phyloP scores from a whole-genome alignment of 192 early-diverging fungal genomes.

The Gigaspora rosea region DNA sequence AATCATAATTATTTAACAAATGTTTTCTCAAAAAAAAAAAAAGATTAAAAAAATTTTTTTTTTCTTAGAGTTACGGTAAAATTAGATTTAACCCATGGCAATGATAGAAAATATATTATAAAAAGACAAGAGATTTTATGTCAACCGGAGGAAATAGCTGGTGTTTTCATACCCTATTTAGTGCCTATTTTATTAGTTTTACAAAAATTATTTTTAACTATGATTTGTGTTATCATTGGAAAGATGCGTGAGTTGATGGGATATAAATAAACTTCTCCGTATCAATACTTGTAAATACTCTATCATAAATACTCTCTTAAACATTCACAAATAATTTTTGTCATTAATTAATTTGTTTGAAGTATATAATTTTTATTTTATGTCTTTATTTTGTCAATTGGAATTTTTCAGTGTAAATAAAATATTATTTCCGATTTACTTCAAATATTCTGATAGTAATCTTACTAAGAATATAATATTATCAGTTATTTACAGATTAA shows the following conservation, averaged over 20 bases:
- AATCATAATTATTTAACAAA: not conserved
- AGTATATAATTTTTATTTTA: too few species aligned
- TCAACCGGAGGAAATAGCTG: not conserved
- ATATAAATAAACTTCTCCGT: not conserved
- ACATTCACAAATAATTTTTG: too few species aligned
- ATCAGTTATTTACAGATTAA: too few species aligned
- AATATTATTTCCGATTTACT: too few species aligned
- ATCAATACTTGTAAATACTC: too few species aligned
- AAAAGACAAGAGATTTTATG: not conserved
- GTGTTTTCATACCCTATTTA: not conserved
- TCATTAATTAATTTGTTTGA: too few species aligned
- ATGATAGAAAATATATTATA: not conserved
- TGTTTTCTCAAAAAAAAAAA: not conserved
- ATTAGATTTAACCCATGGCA: not conserved
- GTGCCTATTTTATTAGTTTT: not conserved
- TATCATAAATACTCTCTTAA: too few species aligned
- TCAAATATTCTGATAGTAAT: too few species aligned
- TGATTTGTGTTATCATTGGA: not conserved
- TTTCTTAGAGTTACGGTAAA: not conserved
- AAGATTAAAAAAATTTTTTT: not conserved
- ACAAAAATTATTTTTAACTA: not conserved
- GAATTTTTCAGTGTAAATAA: too few species aligned
- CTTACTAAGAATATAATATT: too few species aligned
- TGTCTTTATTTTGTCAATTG: too few species aligned
- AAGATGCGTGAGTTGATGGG: not conserved